Base-by-base conservation (phyloP, 768 basidiomycete species). In the Pleurotus pulmonarius region DNA sequence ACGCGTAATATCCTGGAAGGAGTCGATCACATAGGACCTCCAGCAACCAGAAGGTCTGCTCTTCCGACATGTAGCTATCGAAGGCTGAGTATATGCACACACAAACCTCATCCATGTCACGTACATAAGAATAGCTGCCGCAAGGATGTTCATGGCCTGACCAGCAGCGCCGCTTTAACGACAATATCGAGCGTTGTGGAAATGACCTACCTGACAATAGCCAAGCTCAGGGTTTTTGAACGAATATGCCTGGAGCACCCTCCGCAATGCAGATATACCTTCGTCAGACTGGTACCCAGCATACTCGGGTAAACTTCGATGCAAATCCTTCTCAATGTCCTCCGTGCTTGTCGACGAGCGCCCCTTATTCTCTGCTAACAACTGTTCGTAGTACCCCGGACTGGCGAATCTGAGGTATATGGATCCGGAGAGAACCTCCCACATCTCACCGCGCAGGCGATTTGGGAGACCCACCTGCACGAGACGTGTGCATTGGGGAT, bases 301-400 rank as follows among this genome's bases (percentile, higher is more conserved):
- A 69, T 98, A 99, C 67, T 99, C 97, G 0, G 97, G 97, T 56
- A 99, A 74, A 75, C 92, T 94, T 37, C 97, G 81, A 70, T 97
- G 95, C 24, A 99, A 72, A 69, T 99, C 97, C 70, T 99, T 99
- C 75, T 98, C 97, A 43, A 99, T 99, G 67, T 99, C 97, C 66
- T 99, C 97, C 1, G 95, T 96, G 61, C 93, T 93, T 7, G 90
- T 90, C 49, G 80, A 93, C 18, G 83, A 87, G 57, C 85, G 82
- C 5, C 92, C 94, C 58, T 79, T 77, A 68, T 94, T 86, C 52
- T 92, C 85, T 53, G 83, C 79, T 4, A 98, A 72, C 13, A 98
- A 77, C 6, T 77, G 75, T 11, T 83, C 78, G 67, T 97, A 99
- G 54, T 82, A 80, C 7, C 94, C 92, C 1, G 92, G 94, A 60